Evolutionary conservation across 2,329 filamentous ascomycete species (phyloP).

Genomic region (Aspergillus versicolor): DNA sequence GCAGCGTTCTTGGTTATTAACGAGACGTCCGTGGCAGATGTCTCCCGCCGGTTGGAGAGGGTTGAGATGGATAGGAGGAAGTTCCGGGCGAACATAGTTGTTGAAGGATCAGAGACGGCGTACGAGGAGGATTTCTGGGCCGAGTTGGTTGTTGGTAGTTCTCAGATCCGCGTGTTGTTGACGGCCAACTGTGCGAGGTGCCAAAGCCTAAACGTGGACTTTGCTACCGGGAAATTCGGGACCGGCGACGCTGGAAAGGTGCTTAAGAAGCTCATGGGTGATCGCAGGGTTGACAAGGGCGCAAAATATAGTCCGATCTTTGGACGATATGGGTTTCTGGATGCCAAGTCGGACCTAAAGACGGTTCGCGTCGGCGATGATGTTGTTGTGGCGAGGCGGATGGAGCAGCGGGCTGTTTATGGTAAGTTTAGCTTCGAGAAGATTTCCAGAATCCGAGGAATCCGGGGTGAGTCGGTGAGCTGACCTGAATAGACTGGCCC

Average conservation of each 20-base stretch:
- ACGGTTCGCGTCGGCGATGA: conserved; percentile 57
- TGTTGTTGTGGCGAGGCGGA: conserved; percentile 53
- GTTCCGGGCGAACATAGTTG: conserved; percentile 71
- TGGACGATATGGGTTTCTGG: conserved; percentile 69
- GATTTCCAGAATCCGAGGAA: not conserved
- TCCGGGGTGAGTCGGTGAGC: not conserved
- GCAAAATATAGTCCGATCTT: conserved; percentile 69
- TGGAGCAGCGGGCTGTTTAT: conserved; percentile 54
- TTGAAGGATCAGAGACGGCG: conserved; percentile 56
- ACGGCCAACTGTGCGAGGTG: conserved; percentile 72
- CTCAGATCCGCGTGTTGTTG: conserved; percentile 49
- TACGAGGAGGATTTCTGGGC: conserved; percentile 75
- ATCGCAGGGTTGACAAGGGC: conserved; percentile 69
- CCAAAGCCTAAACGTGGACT: conserved; percentile 70
- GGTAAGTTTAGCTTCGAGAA: conserved; percentile 41
- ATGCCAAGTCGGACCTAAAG: conserved; percentile 32
- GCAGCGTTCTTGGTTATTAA: conserved; percentile 70
- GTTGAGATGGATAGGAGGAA: conserved; percentile 63
- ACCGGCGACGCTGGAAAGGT: conserved; percentile 59
- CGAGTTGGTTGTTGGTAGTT: conserved; percentile 51
- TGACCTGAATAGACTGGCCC: conserved; percentile 6
- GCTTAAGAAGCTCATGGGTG: conserved; percentile 68
- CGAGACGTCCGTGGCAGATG: conserved; percentile 66
- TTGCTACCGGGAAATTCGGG: conserved; percentile 60
- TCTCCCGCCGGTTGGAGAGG: conserved; percentile 57